A percentile compares a stretch with the other conserved stretches of the same genome.
Conservation (phyloP, 352 stramenopile genomes). For the Globisporangium orthogonon region DNA sequence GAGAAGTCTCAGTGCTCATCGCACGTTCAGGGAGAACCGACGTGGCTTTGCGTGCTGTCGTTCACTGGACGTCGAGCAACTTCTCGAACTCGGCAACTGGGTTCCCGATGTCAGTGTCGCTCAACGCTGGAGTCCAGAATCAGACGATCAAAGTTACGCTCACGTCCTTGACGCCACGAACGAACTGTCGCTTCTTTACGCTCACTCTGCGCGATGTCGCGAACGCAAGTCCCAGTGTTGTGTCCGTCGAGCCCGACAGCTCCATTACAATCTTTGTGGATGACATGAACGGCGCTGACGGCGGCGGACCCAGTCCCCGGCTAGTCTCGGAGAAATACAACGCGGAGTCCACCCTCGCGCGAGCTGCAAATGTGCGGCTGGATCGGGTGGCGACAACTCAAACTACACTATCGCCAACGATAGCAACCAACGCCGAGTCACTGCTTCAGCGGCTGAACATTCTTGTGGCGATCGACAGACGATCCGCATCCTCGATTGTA, state of each 20-base stretch:
- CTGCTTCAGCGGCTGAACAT: slow-evolving; percentile 33
- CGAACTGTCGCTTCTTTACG: slow-evolving; percentile 29
- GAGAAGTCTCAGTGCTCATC: slow-evolving; percentile 23
- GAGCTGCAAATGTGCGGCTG: slow-evolving; percentile 18
- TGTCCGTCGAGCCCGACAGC: slow-evolving; percentile 25
- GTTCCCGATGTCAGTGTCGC: slow-evolving; percentile 14
- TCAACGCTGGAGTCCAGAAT: slow-evolving; percentile 16
- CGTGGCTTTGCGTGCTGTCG: slow-evolving; percentile 12
- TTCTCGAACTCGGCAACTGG: slow-evolving; percentile 18
- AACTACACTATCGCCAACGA: slow-evolving; percentile 21
- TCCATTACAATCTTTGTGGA: slow-evolving; percentile 40
- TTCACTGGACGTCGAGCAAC: slow-evolving; percentile 25
- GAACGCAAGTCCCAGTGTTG: slow-evolving; percentile 8
- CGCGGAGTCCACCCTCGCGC: slow-evolving; percentile 8
- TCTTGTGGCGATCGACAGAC: slow-evolving; percentile 38
- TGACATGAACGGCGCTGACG: slow-evolving; percentile 31
- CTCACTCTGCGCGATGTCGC: slow-evolving; percentile 19
- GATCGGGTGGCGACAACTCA: slow-evolving; percentile 29
- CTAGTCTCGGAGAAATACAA: slow-evolving; percentile 19
- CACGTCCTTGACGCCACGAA: slow-evolving; percentile 18
- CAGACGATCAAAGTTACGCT: slow-evolving; percentile 21
- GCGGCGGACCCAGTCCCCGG: slow-evolving; percentile 3
- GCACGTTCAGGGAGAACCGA: slow-evolving; percentile 21
- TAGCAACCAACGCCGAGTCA: slow-evolving; percentile 2
- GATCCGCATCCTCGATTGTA: slow-evolving; percentile 13